Evolutionary conservation across 1,139 yeast genomes (phyloP).

Genomic region (Suhomyces kunorum): DNA sequence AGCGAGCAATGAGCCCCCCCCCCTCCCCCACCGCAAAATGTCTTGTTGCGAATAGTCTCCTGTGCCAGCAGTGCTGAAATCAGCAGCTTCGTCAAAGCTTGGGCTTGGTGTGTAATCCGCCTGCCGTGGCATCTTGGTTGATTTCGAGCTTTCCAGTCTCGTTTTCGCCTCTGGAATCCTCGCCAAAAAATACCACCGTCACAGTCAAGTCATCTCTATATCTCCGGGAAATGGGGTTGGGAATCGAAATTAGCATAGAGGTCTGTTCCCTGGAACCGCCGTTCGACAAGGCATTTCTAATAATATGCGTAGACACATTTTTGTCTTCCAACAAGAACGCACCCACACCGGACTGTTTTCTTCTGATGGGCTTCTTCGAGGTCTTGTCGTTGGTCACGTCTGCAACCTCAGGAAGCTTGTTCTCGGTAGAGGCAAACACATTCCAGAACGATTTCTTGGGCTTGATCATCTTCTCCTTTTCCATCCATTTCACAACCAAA

Average conservation of each 20-base stretch:
- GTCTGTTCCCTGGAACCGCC: slow-evolving; percentile 89
- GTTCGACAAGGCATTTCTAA: slow-evolving; percentile 86
- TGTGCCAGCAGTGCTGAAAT: neutral
- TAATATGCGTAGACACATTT: slow-evolving; percentile 89
- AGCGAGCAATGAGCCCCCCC: too few relatives aligned
- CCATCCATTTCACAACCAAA: slow-evolving; percentile 93
- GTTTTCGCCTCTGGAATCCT: slow-evolving; percentile 43
- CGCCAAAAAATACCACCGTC: slow-evolving; percentile 90
- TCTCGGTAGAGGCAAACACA: slow-evolving; percentile 47
- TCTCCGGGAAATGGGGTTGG: slow-evolving; percentile 88
- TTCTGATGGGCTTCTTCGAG: slow-evolving; percentile 45
- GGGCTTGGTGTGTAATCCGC: slow-evolving; percentile 52
- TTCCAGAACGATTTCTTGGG: slow-evolving; percentile 55
- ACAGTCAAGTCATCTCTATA: slow-evolving; percentile 96
- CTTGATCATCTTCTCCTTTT: slow-evolving; percentile 63
- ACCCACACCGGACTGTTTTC: slow-evolving; percentile 34
- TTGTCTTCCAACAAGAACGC: slow-evolving; percentile 67
- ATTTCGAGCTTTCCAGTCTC: slow-evolving; percentile 54
- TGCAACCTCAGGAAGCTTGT: slow-evolving; percentile 60
- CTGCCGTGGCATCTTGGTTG: slow-evolving; percentile 59
- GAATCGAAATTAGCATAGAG: slow-evolving; percentile 84
- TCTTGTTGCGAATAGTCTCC: too few relatives aligned
- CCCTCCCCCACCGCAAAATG: too few relatives aligned
- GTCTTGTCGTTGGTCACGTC: slow-evolving; percentile 61
- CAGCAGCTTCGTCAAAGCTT: slow-evolving; percentile 36